Evolutionary conservation across 768 basidiomycete genomes (phyloP), one percentile per base, ranked within the genome.

Genomic region (Macrolepiota albuminosa): DNA sequence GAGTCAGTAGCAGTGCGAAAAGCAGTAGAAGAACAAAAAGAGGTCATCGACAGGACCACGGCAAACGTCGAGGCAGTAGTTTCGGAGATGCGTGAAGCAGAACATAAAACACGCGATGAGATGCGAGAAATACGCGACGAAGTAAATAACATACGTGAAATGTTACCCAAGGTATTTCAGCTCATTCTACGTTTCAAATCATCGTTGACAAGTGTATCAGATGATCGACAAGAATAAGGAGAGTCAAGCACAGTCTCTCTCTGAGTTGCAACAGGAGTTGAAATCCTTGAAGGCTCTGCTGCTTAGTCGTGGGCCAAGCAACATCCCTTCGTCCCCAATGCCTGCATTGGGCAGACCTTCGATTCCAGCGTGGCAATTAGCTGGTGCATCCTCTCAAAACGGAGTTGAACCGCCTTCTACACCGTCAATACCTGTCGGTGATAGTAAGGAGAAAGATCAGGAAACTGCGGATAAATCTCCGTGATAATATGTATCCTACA

Each of bases 211-310:
- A 42, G 56, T 63, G n/a, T 40, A 24, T 7, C 31, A 98, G 95
- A 92, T 98, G 91, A 88, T 97, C 56, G 93, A 97, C 58, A 95
- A 92, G 75, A 92, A 89, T 70, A 91, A 93, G 70, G 88, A 93
- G 57, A 81, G 84, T 14, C 94, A 97, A 72, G 82, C 84, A 24
- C 85, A 89, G 61, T 91, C 93, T 1, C 79, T 98, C 14, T 75
- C 81, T 56, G 96, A 98, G 66, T 79, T 98, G 13, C 95, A 97
- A 66, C 87, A 93, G 65, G 96, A 98, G 69, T 82, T 98, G 67
- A 94, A 95, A 69, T 98, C 95, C 0, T 78, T 98, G 61, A 98
- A 98, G 71, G 86, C 95, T 0, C 80, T 98, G 29, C 76, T 98
- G 8, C 80, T 95, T 8, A 91, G 85, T 63, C 85, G 90, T 37